phyloP scores from a whole-genome alignment of 2,329 filamentous ascomycete species.

The Cordyceps fumosorosea region DNA sequence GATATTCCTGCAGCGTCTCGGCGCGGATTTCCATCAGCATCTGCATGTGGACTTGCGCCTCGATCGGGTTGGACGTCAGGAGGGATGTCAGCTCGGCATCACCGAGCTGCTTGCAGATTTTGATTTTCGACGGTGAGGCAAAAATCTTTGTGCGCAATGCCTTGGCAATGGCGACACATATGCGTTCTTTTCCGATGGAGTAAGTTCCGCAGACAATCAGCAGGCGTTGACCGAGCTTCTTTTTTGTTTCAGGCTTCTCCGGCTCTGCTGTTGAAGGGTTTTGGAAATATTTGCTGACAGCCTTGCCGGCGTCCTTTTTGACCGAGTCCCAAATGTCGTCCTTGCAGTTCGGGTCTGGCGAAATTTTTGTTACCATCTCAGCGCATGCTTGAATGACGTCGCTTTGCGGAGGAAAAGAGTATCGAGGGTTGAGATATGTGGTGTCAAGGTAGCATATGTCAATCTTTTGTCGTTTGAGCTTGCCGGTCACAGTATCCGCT shows the following conservation, averaged over 20 bases:
- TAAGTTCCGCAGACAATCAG: constrained; percentile 95
- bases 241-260: constrained; percentile 21
- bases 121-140: constrained; percentile 74
- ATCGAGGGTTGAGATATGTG: constrained; percentile 92
- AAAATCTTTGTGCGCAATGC: constrained; percentile 86
- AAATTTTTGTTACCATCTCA: constrained; percentile 75
- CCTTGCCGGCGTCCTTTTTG: constrained; percentile 31
- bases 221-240: constrained; percentile 49
- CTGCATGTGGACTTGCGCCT: constrained; percentile 97
- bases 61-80: constrained; percentile 71
- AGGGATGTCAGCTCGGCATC: constrained; percentile 73
- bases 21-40: constrained; percentile 88
- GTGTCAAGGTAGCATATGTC: constrained; percentile 97
- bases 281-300: constrained; percentile 47
- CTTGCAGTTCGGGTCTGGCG: constrained; percentile 51
- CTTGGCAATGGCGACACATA: constrained; percentile 85
- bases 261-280: constrained; percentile 22
- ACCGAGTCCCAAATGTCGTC: constrained; percentile 42
- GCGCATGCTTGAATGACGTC: constrained; percentile 84
- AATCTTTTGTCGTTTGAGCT: constrained; percentile 73
- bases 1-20: constrained; percentile 85
- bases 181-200: constrained; percentile 94
- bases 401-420: constrained; percentile 84
- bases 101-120: constrained; percentile 76
- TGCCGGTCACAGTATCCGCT: constrained; percentile 63